Evolutionary conservation across 805 yeast species (phyloP).

Genomic region (Komagataella kurtzmanii): DNA sequence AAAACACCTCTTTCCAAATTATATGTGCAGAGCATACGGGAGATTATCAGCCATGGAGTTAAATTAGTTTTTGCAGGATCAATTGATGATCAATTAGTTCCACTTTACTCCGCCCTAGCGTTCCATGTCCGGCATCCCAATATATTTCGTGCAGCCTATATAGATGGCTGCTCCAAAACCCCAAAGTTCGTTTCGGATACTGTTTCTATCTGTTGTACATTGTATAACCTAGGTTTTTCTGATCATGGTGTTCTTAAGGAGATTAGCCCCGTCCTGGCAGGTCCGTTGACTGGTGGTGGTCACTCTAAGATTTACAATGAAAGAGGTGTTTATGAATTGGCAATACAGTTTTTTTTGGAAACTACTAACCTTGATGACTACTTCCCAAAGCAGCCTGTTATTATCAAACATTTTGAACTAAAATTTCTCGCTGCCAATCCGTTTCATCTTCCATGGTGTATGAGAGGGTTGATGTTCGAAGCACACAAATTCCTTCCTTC

Average conservation of each 20-base stretch:
- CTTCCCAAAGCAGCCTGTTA: constrained; percentile 14
- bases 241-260: constrained; percentile 85
- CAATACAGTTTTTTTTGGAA: constrained; percentile 59
- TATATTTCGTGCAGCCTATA: constrained; percentile 76
- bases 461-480: constrained; percentile 69
- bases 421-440: constrained; percentile 68
- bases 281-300: constrained; percentile 90
- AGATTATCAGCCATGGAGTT: constrained; percentile 54
- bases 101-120: constrained; percentile 79
- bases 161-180: constrained; percentile 69
- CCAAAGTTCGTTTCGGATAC: constrained; percentile 71
- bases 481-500: constrained; percentile 15
- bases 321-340: constrained; percentile 71
- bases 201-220: constrained; percentile 57
- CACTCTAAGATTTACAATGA: constrained; percentile 86
- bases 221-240: constrained; percentile 64
- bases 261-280: constrained; percentile 67
- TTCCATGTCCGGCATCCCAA: constrained; percentile 81
- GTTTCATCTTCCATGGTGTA: constrained; percentile 83
- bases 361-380: constrained; percentile 29
- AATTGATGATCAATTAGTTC: constrained; percentile 87
- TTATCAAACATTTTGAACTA: constrained; percentile 32
- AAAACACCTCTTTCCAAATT: constrained; percentile 60
- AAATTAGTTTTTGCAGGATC: constrained; percentile 80
- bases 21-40: constrained; percentile 52